Evolutionary conservation across 805 yeast species (phyloP), one percentile per base, ranked within the genome.

Genomic region (Citeromyces nyonsensis): DNA sequence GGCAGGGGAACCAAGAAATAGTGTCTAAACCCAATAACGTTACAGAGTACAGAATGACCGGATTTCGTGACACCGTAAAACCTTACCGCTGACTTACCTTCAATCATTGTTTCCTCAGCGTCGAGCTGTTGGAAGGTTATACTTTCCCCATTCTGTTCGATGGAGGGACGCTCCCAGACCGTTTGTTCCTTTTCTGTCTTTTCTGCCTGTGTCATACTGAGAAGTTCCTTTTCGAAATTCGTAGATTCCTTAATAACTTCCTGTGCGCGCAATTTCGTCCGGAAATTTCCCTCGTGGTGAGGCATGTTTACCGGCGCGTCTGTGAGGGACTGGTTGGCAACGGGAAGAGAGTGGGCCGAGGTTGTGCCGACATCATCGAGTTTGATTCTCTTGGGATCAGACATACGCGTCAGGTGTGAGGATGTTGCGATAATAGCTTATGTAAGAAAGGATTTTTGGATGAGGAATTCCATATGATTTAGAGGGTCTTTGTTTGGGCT

Each of bases 1-100:
- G 98, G 98, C 8, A 83, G 86, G 0, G 96, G 94, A 9, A 82
- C 93, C 44, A 83, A 91, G 38, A 91, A 66, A 51, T 91, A 91
- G 49, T 93, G 98, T 35, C 69, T 50, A 49, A 93, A 91, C 5
- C 94, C 95, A 3, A 78, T 69, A 10, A 91, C 91, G 43, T 80
- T 84, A 57, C 97, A 86, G 41, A 86, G 62, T 13, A 91, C 82
- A 0, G 96, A 81, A 47, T 84, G 60, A 4, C 99, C 99, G 35
- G 71, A 76, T 36, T 63, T 69, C 2, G 97, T 85, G 26, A 93
- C 85, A 36, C 99, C 99, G 52, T 86, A 91, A 47, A 93, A 78
- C 35, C 95, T 67, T 1, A 86, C 81, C 2, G 71, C 64, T 1
- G 79, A 68, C 15, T 66, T 60, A 10, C 71, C 74, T 25, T 69